Conservation (phyloP, 305 asterid species). For the Ilex paraguariensis region DNA sequence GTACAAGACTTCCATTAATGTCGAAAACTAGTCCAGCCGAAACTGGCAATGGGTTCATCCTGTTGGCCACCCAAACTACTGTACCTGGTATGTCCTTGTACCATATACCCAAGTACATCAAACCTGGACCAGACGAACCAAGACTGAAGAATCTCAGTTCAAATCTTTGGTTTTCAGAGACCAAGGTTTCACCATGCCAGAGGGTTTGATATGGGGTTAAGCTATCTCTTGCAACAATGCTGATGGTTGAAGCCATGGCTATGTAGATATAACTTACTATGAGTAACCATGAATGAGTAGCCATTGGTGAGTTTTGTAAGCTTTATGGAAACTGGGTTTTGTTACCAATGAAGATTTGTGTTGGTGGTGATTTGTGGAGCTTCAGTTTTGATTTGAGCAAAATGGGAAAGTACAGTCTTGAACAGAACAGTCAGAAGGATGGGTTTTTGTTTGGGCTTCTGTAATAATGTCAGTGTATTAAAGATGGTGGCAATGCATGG, state of each 20-base stretch:
- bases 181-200: constrained; percentile 25
- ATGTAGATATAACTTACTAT: constrained; percentile 12
- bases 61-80: constrained; percentile 46
- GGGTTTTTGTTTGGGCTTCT: too few relatives aligned
- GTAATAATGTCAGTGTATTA: too few relatives aligned
- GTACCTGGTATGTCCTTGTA: constrained; percentile 22
- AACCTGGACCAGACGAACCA: not conserved
- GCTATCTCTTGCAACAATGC: constrained; percentile 10
- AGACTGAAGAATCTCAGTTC: constrained; percentile 38
- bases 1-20: constrained; percentile 16
- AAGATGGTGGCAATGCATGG: too few relatives aligned
- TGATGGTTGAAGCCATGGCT: not conserved
- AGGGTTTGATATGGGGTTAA: constrained; percentile 19
- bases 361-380: too few relatives aligned
- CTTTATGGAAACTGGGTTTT: not conserved
- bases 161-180: constrained; percentile 34
- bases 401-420: too few relatives aligned
- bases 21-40: constrained; percentile 11
- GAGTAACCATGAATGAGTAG: constrained; percentile 6
- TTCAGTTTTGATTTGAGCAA: too few relatives aligned
- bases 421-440: too few relatives aligned
- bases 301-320: constrained; percentile 9
- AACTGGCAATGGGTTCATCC: constrained; percentile 24
- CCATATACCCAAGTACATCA: constrained; percentile 40
- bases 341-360: not conserved